phyloP scores from a whole-genome alignment of 768 basidiomycete species.

The Boletus reticuloceps region DNA sequence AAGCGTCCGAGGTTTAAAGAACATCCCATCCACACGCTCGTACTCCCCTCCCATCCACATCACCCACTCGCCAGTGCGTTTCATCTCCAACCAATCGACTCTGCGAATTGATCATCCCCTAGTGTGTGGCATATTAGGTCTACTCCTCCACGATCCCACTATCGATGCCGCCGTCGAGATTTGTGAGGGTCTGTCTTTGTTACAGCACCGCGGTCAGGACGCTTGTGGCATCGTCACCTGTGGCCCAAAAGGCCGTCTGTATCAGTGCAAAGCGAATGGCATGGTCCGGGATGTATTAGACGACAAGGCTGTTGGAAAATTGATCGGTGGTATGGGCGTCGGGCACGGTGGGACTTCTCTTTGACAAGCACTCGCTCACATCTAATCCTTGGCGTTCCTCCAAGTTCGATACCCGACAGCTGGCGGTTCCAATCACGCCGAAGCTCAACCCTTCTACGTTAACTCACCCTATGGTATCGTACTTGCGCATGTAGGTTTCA shows the following conservation, averaged over 20 bases:
- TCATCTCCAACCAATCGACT: background rate
- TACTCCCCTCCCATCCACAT: background rate
- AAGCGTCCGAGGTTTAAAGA: background rate
- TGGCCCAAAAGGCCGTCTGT: slow-evolving; percentile 91
- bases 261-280: slow-evolving; percentile 98
- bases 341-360: slow-evolving; percentile 73
- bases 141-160: slow-evolving; percentile 76
- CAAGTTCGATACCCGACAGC: slow-evolving; percentile 97
- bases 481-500: slow-evolving; percentile 81
- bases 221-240: slow-evolving; percentile 98
- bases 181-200: slow-evolving; percentile 88
- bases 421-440: slow-evolving; percentile 93
- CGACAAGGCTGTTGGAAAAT: slow-evolving; percentile 63
- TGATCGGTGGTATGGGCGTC: slow-evolving; percentile 95
- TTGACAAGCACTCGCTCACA: background rate
- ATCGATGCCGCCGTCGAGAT: slow-evolving; percentile 83
- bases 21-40: slow-evolving; percentile 6
- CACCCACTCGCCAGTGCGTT: slow-evolving; percentile 28
- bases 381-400: slow-evolving; percentile 10
- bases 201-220: slow-evolving; percentile 98
- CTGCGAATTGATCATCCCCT: slow-evolving; percentile 5
- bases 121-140: slow-evolving; percentile 94
- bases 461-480: slow-evolving; percentile 99
- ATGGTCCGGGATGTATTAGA: slow-evolving; percentile 99
- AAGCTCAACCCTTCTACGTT: slow-evolving; percentile 99